Conservation (phyloP, 345 rosid genomes). For the thale cress (Arabidopsis thaliana) region TAIR10.1 NC_003070.9:29829001-29829500, state of each 20-base stretch:
- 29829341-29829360: slow-evolving; percentile 77
- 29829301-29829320: slow-evolving; percentile 90
- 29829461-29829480: slow-evolving; percentile 73
- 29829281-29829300: slow-evolving; percentile 20
- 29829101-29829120: slow-evolving; percentile 97
- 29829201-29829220: slow-evolving; percentile 16
- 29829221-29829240: slow-evolving; percentile 26
- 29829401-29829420: slow-evolving; percentile 17
- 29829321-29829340: slow-evolving; percentile 76
- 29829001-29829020: slow-evolving; percentile 73
- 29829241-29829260: slow-evolving; percentile 32
- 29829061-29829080: slow-evolving; percentile 55
- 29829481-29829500: slow-evolving; percentile 74
- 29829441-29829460: slow-evolving; percentile 78
- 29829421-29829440: not conserved
- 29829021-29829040: slow-evolving; percentile 59
- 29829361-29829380: slow-evolving; percentile 69
- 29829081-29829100: slow-evolving; percentile 76
- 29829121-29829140: slow-evolving; percentile 85
- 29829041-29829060: slow-evolving; percentile 45
- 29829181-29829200: slow-evolving; percentile 16
- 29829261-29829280: slow-evolving; percentile 23
- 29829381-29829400: slow-evolving; percentile 29
- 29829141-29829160: slow-evolving; percentile 32
- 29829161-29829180: slow-evolving; percentile 33